These are phyloP conservation scores for Penicillium occitanis DNA, from an alignment of 2,329 filamentous ascomycete genomes.

Conservation along the genomic window DNA sequence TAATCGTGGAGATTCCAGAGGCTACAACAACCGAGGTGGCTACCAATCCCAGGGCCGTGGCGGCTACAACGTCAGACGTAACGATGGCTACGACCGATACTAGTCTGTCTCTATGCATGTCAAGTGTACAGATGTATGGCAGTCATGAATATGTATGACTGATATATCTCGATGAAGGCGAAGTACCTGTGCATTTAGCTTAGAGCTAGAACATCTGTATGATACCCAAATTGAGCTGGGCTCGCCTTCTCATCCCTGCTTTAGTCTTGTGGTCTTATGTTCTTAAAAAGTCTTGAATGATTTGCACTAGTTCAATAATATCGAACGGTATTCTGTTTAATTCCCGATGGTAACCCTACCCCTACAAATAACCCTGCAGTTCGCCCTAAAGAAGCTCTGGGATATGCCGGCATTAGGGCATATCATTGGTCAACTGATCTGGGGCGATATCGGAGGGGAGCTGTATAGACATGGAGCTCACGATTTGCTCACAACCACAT, in stretches of 20 bases:
- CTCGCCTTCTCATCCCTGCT: not conserved
- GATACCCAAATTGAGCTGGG: constrained; percentile 13
- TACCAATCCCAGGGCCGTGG: constrained; percentile 26
- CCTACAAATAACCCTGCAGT: not conserved
- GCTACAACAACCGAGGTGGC: constrained; percentile 24
- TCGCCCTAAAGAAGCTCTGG: constrained; percentile 1
- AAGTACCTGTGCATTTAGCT: not conserved
- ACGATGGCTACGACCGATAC: constrained; percentile 43
- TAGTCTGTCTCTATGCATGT: constrained; percentile 21
- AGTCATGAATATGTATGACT: not conserved
- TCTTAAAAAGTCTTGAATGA: not conserved
- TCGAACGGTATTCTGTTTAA: not conserved
- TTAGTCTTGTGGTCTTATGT: not conserved
- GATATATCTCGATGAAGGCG: not conserved
- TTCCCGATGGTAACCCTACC: not conserved
- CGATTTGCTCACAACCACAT: not conserved
- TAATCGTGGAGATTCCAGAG: constrained; percentile 23
- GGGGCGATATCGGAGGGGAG: constrained; percentile 2
- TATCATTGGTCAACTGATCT: not conserved
- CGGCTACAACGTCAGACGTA: constrained; percentile 30
- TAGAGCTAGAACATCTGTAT: constrained; percentile 12
- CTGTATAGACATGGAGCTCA: not conserved
- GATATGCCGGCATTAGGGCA: not conserved
- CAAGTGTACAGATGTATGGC: not conserved
- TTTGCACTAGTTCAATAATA: not conserved